Base-by-base conservation (phyloP, 2,329 filamentous ascomycete species). In the Botryosphaeria agaves region DNA sequence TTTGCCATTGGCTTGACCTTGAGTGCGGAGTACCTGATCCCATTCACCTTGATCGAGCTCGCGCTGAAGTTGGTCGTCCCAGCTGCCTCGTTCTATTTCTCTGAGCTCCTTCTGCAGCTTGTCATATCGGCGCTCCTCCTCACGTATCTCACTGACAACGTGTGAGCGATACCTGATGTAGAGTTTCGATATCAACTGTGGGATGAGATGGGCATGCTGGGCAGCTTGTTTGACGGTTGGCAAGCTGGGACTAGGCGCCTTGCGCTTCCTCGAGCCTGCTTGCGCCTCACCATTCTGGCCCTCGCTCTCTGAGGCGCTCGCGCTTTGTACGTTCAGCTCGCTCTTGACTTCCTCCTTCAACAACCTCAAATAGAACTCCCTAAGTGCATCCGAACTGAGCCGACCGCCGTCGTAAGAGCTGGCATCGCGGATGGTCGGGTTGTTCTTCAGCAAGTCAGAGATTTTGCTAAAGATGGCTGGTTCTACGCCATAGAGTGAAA, bases 301-400 rank as follows among this genome's bases (percentile, higher is more conserved):
- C 42, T 50, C 42, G 40, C 49, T 29, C 41, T 53, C 41, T 29
- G 39, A 39, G 12, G 21, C 5, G 7, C n/a, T n/a, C n/a, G n/a
- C n/a, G n/a, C n/a, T n/a, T n/a, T n/a, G n/a, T n/a, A n/a, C n/a
- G 18, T 20, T 19, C 5, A n/a, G 18, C 37, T 76, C 68, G 32
- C 48, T 51, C 41, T 57, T 69, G 38, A 75, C 53, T 51, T 89
- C 83, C 41, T 91, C 78, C 40, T 71, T 70, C 48, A 93, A 53
- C 34, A 92, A 58, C 34, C 71, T 66, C 48, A 94, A 54, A 51
- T 91, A 94, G 31, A 89, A 65, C 46, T 77, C 69, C 52, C 80
- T 73, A 41, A 95, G 61, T 26, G 82, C 71, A 52, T 85, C 79
- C 5, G 84, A 72, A 28, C 64, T 77, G 49, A 95, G 58, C 37